Conservation (phyloP, 164 flowering plant genomes). For the Nelumbo lutea region DNA sequence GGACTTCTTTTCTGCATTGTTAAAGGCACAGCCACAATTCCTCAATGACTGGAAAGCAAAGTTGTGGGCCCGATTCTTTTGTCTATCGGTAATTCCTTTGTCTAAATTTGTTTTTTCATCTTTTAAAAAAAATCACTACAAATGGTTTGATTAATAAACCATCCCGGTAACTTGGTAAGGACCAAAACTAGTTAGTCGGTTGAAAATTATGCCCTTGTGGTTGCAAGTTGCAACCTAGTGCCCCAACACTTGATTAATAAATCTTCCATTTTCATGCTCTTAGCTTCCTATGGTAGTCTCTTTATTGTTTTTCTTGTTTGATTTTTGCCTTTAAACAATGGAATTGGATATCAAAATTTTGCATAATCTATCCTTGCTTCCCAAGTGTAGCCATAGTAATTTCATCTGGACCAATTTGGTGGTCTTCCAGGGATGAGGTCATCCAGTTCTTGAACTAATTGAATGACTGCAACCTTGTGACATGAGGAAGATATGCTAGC, state of each 20-base stretch:
- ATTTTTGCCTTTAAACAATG: neutral
- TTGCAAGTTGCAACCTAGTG: neutral
- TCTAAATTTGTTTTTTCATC: neutral
- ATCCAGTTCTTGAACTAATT: neutral
- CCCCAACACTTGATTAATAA: no score
- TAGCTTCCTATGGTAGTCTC: neutral
- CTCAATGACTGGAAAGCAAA: conserved; percentile 98
- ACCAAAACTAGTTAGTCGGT: neutral
- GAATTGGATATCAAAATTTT: neutral
- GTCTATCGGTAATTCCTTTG: conserved; percentile 69
- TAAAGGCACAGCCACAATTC: conserved; percentile 98
- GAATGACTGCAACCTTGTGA: no score
- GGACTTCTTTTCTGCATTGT: conserved; percentile 95
- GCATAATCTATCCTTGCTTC: no score
- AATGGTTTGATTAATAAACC: neutral
- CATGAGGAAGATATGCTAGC: no score
- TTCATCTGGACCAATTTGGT: no score
- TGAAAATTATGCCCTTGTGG: neutral
- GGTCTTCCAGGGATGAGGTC: neutral
- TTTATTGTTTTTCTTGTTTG: neutral
- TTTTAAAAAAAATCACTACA: neutral
- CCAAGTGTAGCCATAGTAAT: no score
- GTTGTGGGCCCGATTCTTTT: conserved; percentile 94
- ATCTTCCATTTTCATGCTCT: neutral
- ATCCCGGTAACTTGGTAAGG: neutral